Evolutionary conservation across 2,329 filamentous ascomycete genomes (phyloP), one percentile per base, ranked within the genome.

Genomic region (Fusarium tanahbumbuense): DNA sequence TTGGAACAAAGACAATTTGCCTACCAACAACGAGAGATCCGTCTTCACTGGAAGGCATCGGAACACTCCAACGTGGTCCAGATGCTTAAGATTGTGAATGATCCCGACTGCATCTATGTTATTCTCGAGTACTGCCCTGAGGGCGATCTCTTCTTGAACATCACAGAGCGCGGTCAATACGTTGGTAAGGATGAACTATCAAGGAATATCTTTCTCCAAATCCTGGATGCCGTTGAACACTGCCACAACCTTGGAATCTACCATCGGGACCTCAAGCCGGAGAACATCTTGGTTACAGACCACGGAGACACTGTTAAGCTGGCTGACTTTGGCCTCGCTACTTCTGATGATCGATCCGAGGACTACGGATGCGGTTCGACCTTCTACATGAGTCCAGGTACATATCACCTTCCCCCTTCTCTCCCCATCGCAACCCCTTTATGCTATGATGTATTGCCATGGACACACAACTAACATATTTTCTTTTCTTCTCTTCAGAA

Each of bases 351-450:
- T 72, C 86, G 91, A 73, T 97, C 95, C 70, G 92, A 94, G 75
- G 96, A 99, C 80, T 98, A 97, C 81, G 96, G 96, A 77, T 99
- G 96, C 80, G 96, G 96, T 70, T 98, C 96, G 32, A 98, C 95
- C 16, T 98, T 98, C 78, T 99, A 99, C 84, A 99, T 98, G 96
- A 97, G 94, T 78, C 96, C 96, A 88, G 95, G 95, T 98, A 92
- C 81, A 88, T 76, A 63, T 66, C 55, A 46, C 32, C 52, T 64
- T 47, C 54, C 42, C 62, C 49, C 56, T 59, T 62, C 56, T 53
- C 27, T 47, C 34, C 49, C 37, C 28, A 46, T 64, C 64, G 58
- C 61, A 56, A 60, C 59, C 44, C 48, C 47, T 34, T 41, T 41
- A 53, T 64, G 20, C 27, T 67, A 30, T 41, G 42, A 46, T 34